Conservation (phyloP, 139 green algal species). For the Chlamydomonas incerta region DNA sequence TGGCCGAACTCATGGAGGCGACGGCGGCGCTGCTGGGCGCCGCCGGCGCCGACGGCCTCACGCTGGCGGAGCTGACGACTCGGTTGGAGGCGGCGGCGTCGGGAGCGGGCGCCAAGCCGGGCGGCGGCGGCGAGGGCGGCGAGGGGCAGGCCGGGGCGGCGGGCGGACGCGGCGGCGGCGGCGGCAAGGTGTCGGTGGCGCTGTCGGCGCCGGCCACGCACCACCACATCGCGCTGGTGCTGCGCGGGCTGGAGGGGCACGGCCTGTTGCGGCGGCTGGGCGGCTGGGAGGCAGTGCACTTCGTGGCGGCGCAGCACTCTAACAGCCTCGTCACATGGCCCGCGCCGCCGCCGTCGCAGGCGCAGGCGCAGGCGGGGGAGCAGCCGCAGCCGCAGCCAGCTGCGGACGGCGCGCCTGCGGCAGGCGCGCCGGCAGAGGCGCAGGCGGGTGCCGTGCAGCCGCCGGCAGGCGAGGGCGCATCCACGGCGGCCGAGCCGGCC, state of each 20-base stretch:
- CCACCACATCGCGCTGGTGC: not conserved
- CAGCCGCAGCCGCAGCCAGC: not conserved
- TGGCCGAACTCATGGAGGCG: constrained; percentile 7
- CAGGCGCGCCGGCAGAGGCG: not conserved
- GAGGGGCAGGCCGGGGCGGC: not conserved
- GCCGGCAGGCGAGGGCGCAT: too few species aligned
- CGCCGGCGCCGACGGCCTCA: constrained; percentile 1
- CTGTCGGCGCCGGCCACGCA: not conserved
- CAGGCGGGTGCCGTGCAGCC: not conserved
- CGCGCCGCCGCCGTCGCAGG: not conserved
- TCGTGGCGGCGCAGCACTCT: constrained; percentile 4
- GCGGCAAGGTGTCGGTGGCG: not conserved
- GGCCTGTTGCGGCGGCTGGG: constrained; percentile 30
- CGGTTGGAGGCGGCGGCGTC: not conserved
- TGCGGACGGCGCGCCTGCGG: too few species aligned
- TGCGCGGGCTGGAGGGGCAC: constrained; percentile 2
- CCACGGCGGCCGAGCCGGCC: too few species aligned
- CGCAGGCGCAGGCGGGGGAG: not conserved
- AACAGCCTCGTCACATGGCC: not conserved
- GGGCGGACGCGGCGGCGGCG: not conserved
- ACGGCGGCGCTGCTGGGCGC: constrained; percentile 5
- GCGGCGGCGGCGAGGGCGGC: too few species aligned
- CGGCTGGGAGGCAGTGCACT: constrained; percentile 4
- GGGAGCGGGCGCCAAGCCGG: too few species aligned
- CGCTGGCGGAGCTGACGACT: not conserved